These are phyloP conservation scores for Alternaria rosae DNA, from an alignment of 2,329 filamentous ascomycete species.

Conservation along the genomic window DNA sequence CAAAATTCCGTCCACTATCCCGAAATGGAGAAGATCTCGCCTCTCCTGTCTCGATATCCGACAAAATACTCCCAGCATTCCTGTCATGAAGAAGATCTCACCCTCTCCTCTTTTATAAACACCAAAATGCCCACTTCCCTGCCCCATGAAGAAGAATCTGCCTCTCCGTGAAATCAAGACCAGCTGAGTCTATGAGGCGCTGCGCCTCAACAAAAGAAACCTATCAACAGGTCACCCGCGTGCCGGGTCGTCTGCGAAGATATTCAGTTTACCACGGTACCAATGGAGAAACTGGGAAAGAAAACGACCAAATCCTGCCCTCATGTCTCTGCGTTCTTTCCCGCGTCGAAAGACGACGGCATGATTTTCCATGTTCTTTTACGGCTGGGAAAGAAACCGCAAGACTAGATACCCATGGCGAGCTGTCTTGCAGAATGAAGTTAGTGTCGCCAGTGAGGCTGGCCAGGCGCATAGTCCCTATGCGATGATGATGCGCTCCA, in stretches of 20 bases:
- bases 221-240: too few relatives aligned
- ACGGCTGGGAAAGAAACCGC: background rate
- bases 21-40: too few relatives aligned
- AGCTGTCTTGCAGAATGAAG: background rate
- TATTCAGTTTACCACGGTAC: background rate
- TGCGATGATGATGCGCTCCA: background rate
- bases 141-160: background rate
- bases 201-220: too few relatives aligned
- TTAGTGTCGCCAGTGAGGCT: background rate
- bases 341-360: background rate
- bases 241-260: background rate
- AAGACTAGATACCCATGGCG: background rate
- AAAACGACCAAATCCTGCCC: background rate
- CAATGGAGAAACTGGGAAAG: background rate
- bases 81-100: background rate
- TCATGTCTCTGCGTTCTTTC: background rate
- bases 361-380: background rate
- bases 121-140: background rate
- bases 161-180: background rate
- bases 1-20: too few relatives aligned
- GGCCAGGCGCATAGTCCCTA: background rate
- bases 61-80: background rate
- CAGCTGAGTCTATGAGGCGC: fast-evolving
- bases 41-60: background rate
- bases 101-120: background rate